Evolutionary conservation across 2,329 filamentous ascomycete species (phyloP), one percentile per base, ranked within the genome.

Genomic region (Diaporthe capsici): DNA sequence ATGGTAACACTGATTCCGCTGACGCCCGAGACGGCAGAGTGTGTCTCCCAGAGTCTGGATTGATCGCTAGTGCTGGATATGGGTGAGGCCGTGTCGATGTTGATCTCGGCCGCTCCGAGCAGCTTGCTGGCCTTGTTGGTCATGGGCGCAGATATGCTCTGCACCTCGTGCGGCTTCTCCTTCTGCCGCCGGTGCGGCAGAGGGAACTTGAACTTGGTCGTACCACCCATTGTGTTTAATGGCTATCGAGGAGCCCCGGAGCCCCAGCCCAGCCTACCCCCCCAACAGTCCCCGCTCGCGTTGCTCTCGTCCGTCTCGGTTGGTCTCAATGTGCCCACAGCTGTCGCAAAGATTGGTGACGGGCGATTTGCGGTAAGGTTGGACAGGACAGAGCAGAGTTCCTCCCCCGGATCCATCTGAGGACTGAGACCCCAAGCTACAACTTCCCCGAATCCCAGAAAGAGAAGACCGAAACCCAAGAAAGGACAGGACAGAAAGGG

Each of bases 51-150:
- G 55, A 79, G 78, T 53, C 81, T 80, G 42, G 81, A 78, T 13
- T 77, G n/a, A 37, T 77, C 79, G 22, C 72, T 76, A 4, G 75
- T 75, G 8, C 73, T 75, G 22, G 76, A 72, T 49, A 76, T 78
- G 5, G 82, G 78, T 12, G 84, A 81, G 76, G 87, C 86, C 15
- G 67, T 55, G 67, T 76, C 74, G 76, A 86, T 82, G 78, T 82
- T 87, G 79, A 88, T 82, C 8, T 86, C 85, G 37, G 85, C 83
- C 6, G 85, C 85, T 34, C 88, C 89, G 53, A 90, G 80, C 22
- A 90, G 84, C 78, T 86, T 87, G 78, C 89, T 88, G 1, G 87
- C 88, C 79, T 90, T 90, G 63, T 65, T 76, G 75, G 86, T 88
- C 78, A 88, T 82, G 3, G 85, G 84, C 49, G 83, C 82, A n/a